Percentiles rank a stretch among this genome's conserved stretches.
phyloP scores from a whole-genome alignment of 1,284 basidiomycete species.

The Porodaedalea pini region DNA sequence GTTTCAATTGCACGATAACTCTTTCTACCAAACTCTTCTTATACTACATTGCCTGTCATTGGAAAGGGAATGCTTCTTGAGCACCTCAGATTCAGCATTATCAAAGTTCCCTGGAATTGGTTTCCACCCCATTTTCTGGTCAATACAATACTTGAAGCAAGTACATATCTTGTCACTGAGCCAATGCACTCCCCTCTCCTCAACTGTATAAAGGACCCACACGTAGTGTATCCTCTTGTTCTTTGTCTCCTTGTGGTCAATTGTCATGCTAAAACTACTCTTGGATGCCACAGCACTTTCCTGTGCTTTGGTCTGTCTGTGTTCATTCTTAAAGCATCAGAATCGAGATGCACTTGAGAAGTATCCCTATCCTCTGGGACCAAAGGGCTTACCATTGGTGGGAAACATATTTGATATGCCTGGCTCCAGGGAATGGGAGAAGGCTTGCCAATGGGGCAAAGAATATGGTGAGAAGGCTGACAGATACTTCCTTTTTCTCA shows the following conservation, averaged over 20 bases:
- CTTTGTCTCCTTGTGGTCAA: not conserved
- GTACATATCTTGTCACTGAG: too few relatives aligned
- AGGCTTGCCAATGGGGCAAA: slow-evolving; percentile 5
- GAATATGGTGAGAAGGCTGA: slow-evolving; percentile 1
- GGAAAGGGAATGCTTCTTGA: too few relatives aligned
- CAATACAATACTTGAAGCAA: too few relatives aligned
- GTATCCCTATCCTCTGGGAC: slow-evolving; percentile 10
- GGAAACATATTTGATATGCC: slow-evolving; percentile 19
- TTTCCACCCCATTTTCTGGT: too few relatives aligned
- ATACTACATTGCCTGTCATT: too few relatives aligned
- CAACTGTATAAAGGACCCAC: not conserved
- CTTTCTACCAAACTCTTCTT: too few relatives aligned
- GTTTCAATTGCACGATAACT: too few relatives aligned
- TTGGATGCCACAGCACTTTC: not conserved
- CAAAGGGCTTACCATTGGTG: slow-evolving; percentile 5
- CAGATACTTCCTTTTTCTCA: not conserved
- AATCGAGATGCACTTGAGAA: not conserved
- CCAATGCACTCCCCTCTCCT: not conserved
- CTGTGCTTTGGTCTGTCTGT: not conserved
- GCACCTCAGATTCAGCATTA: too few relatives aligned
- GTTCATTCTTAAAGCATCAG: not conserved
- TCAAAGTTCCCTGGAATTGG: too few relatives aligned
- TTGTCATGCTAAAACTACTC: not conserved
- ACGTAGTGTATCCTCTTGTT: too few relatives aligned
- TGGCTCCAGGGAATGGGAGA: slow-evolving; percentile 6